phyloP scores from a whole-genome alignment of 768 basidiomycete genomes.

The Amanita muscaria region DNA sequence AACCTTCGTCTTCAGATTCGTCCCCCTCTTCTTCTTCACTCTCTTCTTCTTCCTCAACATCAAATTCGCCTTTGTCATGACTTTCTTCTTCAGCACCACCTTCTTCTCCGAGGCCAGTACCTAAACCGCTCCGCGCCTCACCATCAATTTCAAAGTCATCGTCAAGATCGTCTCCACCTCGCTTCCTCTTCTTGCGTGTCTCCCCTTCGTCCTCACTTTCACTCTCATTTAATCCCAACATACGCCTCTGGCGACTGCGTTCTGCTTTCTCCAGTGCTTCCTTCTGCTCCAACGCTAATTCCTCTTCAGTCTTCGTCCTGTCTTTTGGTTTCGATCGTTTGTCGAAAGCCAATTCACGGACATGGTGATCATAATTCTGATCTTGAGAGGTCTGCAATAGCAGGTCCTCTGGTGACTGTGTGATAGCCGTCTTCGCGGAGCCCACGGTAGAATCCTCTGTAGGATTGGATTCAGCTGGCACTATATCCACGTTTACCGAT shows the following conservation, averaged over 20 bases:
- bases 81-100: conserved; percentile 24
- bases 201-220: conserved; percentile 53
- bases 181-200: conserved; percentile 39
- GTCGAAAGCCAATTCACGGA: conserved; percentile 89
- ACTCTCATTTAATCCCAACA: conserved; percentile 72
- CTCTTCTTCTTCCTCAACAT: conserved; percentile 28
- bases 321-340: conserved; percentile 91
- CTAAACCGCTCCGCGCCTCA: conserved; percentile 31
- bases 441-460: not conserved
- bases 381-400: conserved; percentile 23
- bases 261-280: conserved; percentile 84
- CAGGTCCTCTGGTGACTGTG: conserved; percentile 15
- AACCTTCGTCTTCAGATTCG: conserved; percentile 26
- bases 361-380: conserved; percentile 84
- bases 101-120: conserved; percentile 31
- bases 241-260: conserved; percentile 63
- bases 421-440: not conserved
- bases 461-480: conserved; percentile 22
- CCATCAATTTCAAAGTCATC: conserved; percentile 64
- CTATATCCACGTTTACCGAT: conserved; percentile 20
- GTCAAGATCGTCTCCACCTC: conserved; percentile 84
- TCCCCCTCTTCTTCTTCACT: conserved; percentile 33
- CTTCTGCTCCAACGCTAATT: conserved; percentile 82
- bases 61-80: conserved; percentile 27
- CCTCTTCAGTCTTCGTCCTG: conserved; percentile 93